These are phyloP conservation scores for Blastobotrys indianensis DNA, from an alignment of 1,139 yeast species.

Conservation along the genomic window DNA sequence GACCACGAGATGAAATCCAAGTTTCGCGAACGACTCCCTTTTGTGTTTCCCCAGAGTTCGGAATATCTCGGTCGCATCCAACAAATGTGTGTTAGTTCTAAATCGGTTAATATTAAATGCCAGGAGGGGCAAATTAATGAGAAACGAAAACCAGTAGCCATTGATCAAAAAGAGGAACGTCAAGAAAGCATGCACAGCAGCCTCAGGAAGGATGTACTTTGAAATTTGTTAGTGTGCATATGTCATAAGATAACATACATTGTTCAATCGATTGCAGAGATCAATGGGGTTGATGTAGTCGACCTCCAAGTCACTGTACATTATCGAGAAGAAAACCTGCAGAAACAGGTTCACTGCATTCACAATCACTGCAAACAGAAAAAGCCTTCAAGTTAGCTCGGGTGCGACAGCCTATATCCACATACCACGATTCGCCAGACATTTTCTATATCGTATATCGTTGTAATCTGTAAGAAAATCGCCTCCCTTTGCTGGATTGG, in stretches of 20 bases:
- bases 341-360: constrained; percentile 84
- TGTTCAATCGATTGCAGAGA: constrained; percentile 86
- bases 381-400: constrained; percentile 19
- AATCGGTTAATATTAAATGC: constrained; percentile 42
- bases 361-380: constrained; percentile 63
- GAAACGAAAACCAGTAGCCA: constrained; percentile 90
- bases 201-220: constrained; percentile 69
- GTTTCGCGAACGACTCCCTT: constrained; percentile 83
- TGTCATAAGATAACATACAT: constrained; percentile 31
- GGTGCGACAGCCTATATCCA: constrained; percentile 4
- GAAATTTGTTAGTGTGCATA: too few relatives aligned
- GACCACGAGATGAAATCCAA: constrained; percentile 85
- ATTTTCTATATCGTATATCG: constrained; percentile 17
- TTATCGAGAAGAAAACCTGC: constrained; percentile 88
- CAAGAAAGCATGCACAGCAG: constrained; percentile 70
- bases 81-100: constrained; percentile 53
- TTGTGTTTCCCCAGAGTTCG: constrained; percentile 90
- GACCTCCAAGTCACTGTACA: constrained; percentile 80
- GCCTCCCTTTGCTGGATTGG: too few relatives aligned
- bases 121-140: constrained; percentile 78
- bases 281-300: constrained; percentile 97
- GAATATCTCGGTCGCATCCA: constrained; percentile 97
- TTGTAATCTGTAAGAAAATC: too few relatives aligned
- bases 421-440: constrained; percentile 37
- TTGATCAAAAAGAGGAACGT: constrained; percentile 69